Conservation (phyloP, 78 protist species). For the Acrasis kona region DNA sequence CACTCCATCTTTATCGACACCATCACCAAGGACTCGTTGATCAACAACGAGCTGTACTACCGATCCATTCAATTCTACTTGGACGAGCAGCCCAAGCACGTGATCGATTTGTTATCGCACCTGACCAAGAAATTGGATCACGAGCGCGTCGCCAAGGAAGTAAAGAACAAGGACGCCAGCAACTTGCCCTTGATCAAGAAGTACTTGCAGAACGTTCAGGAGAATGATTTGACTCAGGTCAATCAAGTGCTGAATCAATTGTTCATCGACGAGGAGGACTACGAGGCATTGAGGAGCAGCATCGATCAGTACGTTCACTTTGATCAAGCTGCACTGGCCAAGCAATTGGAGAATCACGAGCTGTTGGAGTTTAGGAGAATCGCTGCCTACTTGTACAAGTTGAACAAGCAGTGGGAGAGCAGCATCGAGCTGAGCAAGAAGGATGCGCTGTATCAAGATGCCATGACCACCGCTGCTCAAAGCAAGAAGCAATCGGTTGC, state of each 20-base stretch:
- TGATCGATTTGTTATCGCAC: slow-evolving; percentile 74
- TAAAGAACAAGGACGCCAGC: slow-evolving; percentile 9
- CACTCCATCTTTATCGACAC: slow-evolving; percentile 86
- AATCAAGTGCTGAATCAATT: slow-evolving; percentile 92
- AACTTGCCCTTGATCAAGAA: slow-evolving; percentile 82
- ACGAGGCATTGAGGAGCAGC: slow-evolving; percentile 68
- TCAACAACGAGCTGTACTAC: slow-evolving; percentile 89
- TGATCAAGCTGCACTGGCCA: slow-evolving; percentile 85
- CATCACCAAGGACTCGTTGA: slow-evolving; percentile 71
- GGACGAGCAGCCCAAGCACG: slow-evolving; percentile 33
- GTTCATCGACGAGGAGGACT: slow-evolving; percentile 94
- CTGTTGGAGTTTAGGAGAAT: slow-evolving; percentile 93
- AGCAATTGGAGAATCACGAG: slow-evolving; percentile 77
- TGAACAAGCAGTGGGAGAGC: slow-evolving; percentile 46
- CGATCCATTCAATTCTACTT: slow-evolving; percentile 83
- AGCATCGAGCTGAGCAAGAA: slow-evolving; percentile 86
- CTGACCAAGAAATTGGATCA: slow-evolving; percentile 75
- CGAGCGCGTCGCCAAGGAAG: slow-evolving; percentile 59
- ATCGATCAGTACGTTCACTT: slow-evolving; percentile 71
- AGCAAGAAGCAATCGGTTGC: slow-evolving; percentile 60
- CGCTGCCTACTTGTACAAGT: slow-evolving; percentile 84
- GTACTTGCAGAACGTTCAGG: slow-evolving; percentile 73
- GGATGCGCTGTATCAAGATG: slow-evolving; percentile 89
- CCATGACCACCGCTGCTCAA: slow-evolving; percentile 92
- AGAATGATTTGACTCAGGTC: slow-evolving; percentile 38